Evolutionary conservation across 257 asterid genomes (phyloP).

Genomic region (Osmanthus fragrans): DNA sequence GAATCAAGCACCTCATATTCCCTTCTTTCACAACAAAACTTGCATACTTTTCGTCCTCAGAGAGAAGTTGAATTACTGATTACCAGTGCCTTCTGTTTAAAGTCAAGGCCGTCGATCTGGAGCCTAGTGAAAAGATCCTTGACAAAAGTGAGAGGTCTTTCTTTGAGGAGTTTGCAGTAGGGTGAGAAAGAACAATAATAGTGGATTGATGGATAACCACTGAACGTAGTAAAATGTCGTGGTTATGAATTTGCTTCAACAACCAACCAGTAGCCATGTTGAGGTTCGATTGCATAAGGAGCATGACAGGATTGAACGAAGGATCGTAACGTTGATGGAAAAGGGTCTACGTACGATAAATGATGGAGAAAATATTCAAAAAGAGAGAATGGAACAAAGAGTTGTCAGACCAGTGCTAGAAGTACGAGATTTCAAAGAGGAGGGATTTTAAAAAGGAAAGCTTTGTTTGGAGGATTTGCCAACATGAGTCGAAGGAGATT

Average conservation of each 20-base stretch:
- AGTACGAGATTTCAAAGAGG: no score
- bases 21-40: conserved; percentile 65
- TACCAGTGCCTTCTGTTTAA: conserved; percentile 72
- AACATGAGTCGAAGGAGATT: no score
- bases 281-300: conserved; percentile 92
- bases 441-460: no score
- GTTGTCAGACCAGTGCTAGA: conserved; percentile 31
- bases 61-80: conserved; percentile 56
- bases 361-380: conserved; percentile 53
- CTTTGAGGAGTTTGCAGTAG: conserved; percentile 44
- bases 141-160: conserved; percentile 57
- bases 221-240: conserved; percentile 74
- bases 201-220: conserved; percentile 85
- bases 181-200: conserved; percentile 87
- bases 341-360: conserved; percentile 57
- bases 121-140: conserved; percentile 76
- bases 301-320: conserved; percentile 59
- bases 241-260: conserved; percentile 61
- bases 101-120: conserved; percentile 87
- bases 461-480: no score
- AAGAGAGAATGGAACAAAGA: conserved; percentile 55
- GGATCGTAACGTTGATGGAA: conserved; percentile 48
- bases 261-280: conserved; percentile 90
- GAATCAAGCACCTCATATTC: conserved; percentile 51
- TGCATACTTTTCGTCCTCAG: conserved; percentile 57